These are phyloP conservation scores for Ascochyta rabiei DNA, from an alignment of 2,329 filamentous ascomycete species.

Conservation along the genomic window DNA sequence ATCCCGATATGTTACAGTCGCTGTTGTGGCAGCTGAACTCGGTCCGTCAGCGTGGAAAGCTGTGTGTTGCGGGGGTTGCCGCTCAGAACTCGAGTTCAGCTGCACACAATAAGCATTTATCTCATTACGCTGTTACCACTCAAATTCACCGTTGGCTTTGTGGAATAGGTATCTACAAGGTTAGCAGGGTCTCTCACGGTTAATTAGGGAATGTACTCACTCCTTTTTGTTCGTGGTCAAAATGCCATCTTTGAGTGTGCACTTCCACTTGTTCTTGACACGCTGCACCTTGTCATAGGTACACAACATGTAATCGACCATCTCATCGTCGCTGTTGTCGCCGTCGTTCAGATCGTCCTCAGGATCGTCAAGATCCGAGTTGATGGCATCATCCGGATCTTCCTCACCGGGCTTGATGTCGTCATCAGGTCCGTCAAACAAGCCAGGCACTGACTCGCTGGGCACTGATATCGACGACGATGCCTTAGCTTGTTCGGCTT, in stretches of 20 bases:
- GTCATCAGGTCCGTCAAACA: constrained; percentile 61
- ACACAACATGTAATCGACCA: constrained; percentile 93
- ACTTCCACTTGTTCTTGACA: constrained; percentile 98
- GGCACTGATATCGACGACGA: constrained; percentile 20
- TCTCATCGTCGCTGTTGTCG: constrained; percentile 83
- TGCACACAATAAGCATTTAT: constrained; percentile 24
- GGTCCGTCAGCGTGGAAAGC: constrained; percentile 11
- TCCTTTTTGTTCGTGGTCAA: constrained; percentile 93
- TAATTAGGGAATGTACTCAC: constrained; percentile 52
- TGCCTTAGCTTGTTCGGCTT: constrained; percentile 61
- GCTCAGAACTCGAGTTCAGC: constrained; percentile 33
- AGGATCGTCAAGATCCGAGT: constrained; percentile 94
- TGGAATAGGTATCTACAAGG: constrained; percentile 82
- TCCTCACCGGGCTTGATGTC: constrained; percentile 59
- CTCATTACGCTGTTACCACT: constrained; percentile 71
- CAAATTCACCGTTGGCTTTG: constrained; percentile 95
- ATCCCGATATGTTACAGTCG: constrained; percentile 9
- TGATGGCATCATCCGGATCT: constrained; percentile 91
- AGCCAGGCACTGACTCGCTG: constrained; percentile 22
- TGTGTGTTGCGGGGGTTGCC: constrained; percentile 1
- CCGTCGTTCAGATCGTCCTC: constrained; percentile 83
- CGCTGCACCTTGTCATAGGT: constrained; percentile 99
- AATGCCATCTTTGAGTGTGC: constrained; percentile 94
- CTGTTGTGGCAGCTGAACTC: constrained; percentile 16
- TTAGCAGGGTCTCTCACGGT: constrained; percentile 1